These are phyloP conservation scores for Myxozyma neglecta DNA, from an alignment of 805 yeast species.

Conservation along the genomic window DNA sequence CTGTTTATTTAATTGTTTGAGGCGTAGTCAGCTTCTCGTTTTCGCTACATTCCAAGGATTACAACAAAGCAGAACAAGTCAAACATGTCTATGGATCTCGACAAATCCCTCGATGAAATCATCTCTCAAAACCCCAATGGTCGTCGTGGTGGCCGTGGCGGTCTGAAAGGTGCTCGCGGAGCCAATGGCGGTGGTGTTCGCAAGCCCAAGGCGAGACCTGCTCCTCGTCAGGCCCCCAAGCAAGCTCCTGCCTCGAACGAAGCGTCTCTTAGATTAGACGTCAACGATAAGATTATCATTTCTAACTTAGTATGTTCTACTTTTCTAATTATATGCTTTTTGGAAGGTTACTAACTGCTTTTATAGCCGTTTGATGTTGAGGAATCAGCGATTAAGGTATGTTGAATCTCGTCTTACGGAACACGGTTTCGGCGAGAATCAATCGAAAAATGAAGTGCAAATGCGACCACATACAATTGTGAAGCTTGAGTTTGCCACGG, in stretches of 20 bases:
- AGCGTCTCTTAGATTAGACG: background rate
- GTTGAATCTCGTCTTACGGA: slow-evolving; percentile 43
- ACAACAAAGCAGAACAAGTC: background rate
- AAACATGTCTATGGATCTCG: slow-evolving; percentile 75
- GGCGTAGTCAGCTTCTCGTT: background rate
- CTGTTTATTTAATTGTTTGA: background rate
- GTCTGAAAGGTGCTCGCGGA: slow-evolving; percentile 12
- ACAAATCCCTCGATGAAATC: slow-evolving; percentile 93
- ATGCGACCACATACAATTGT: background rate
- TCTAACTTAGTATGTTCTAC: slow-evolving; percentile 57
- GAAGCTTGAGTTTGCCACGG: background rate
- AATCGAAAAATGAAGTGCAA: slow-evolving; percentile 5
- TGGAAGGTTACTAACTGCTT: background rate
- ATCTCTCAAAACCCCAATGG: slow-evolving; percentile 57
- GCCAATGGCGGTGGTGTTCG: slow-evolving; percentile 35
- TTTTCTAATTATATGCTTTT: no score
- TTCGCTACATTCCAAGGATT: background rate
- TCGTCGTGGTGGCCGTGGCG: slow-evolving; percentile 32
- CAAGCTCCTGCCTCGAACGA: slow-evolving; percentile 37
- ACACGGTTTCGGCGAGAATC: slow-evolving; percentile 15
- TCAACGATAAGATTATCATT: slow-evolving; percentile 64
- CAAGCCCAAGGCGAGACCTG: slow-evolving; percentile 40
- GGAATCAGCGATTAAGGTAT: slow-evolving; percentile 81
- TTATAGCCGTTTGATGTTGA: slow-evolving; percentile 73
- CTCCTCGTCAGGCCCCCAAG: slow-evolving; percentile 36